Percentiles rank a stretch among this genome's conserved stretches.
Evolutionary conservation across 306 rosid species (phyloP).

Genomic region (Rosa chinensis): DNA sequence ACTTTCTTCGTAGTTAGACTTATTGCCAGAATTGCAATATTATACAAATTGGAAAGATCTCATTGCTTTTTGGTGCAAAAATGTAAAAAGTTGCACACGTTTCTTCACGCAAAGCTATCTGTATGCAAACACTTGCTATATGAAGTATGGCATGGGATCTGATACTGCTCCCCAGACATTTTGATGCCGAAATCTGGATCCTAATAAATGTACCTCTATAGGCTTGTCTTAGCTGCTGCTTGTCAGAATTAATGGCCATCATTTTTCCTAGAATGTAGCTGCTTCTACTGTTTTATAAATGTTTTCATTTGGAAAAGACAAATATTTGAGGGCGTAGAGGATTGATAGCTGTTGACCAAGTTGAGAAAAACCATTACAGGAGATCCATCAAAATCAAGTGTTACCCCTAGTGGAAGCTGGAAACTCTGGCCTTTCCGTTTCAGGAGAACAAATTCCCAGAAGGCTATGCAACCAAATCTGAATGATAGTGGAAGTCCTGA

Average conservation of each 20-base stretch:
- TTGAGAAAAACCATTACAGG: constrained; percentile 58
- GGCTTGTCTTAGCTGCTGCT: constrained; percentile 24
- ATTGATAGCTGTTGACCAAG: constrained; percentile 39
- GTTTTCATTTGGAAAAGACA: constrained; percentile 31
- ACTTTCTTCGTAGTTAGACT: constrained; percentile 10
- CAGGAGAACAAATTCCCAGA: constrained; percentile 47
- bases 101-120: constrained; percentile 33
- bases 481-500: constrained; percentile 36
- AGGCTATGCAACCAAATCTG: constrained; percentile 32
- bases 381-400: constrained; percentile 40
- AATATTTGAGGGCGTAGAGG: constrained; percentile 29
- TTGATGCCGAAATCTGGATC: constrained; percentile 26
- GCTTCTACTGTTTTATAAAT: constrained; percentile 33
- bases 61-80: constrained; percentile 15
- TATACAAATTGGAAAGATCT: constrained; percentile 21
- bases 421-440: constrained; percentile 78
- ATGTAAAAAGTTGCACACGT: constrained; percentile 11
- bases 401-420: constrained; percentile 65
- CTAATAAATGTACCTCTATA: constrained; percentile 33
- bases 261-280: constrained; percentile 35
- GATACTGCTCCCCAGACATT: constrained; percentile 34
- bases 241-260: constrained; percentile 29
- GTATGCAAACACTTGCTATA: constrained; percentile 28
- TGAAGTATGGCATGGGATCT: constrained; percentile 30
- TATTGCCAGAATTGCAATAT: constrained; percentile 16